Evolutionary conservation across 2,329 filamentous ascomycete species (phyloP).

Genomic region (Apiospora malaysiana): DNA sequence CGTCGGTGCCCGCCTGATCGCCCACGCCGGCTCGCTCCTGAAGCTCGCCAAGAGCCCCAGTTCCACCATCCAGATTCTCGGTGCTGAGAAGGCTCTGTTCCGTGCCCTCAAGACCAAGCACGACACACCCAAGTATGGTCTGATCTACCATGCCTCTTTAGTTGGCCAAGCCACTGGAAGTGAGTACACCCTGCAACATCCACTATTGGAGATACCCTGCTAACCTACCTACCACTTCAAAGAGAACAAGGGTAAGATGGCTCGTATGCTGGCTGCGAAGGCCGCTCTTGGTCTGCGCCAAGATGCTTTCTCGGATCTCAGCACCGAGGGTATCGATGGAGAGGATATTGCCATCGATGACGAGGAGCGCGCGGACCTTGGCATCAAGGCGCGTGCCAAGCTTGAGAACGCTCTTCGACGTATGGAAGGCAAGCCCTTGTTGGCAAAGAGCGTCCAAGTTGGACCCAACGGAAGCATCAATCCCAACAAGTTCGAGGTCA

Average conservation of each 20-base stretch:
- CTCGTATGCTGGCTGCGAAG: constrained; percentile 93
- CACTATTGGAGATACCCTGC: neutral
- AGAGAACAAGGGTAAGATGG: constrained; percentile 98
- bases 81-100: constrained; percentile 98
- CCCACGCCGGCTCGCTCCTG: constrained; percentile 92
- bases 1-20: constrained; percentile 92
- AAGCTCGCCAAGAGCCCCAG: constrained; percentile 94
- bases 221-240: neutral
- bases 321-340: constrained; percentile 63
- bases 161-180: constrained; percentile 94
- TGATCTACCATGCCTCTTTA: constrained; percentile 89
- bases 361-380: constrained; percentile 84
- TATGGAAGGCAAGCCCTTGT: constrained; percentile 88
- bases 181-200: neutral
- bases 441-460: constrained; percentile 76
- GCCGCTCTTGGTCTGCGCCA: constrained; percentile 91
- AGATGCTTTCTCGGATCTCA: constrained; percentile 84
- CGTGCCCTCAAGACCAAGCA: constrained; percentile 98
- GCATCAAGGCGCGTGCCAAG: constrained; percentile 72
- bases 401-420: constrained; percentile 77
- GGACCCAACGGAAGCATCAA: constrained; percentile 69
- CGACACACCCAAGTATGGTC: constrained; percentile 97
- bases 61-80: constrained; percentile 96
- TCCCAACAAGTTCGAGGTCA: constrained; percentile 85
- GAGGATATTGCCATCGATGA: constrained; percentile 72